Evolutionary conservation across 371 early-diverging fungal species (phyloP).

Genomic region (Syncephalastrum sp.): DNA sequence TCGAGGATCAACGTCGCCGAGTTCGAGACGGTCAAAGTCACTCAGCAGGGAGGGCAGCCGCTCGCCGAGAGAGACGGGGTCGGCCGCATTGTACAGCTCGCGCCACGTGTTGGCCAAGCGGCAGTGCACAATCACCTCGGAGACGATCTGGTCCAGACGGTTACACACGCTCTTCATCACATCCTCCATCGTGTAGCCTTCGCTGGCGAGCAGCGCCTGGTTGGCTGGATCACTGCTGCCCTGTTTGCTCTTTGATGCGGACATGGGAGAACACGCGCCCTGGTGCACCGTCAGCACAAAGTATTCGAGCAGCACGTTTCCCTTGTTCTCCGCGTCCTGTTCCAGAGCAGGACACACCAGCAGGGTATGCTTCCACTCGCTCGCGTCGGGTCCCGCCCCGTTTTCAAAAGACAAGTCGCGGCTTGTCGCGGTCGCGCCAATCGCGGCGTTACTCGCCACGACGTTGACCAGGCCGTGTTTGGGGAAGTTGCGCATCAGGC

Average conservation of each 20-base stretch:
- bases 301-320: constrained; percentile 29
- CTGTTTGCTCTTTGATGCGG: constrained; percentile 13
- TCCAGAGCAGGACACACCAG: constrained; percentile 22
- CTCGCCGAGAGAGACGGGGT: constrained; percentile 7
- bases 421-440: constrained; percentile 33
- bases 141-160: constrained; percentile 33
- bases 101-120: constrained; percentile 35
- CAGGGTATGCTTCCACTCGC: constrained; percentile 38
- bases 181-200: constrained; percentile 28
- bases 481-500: constrained; percentile 68
- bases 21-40: constrained; percentile 33
- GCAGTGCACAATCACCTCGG: constrained; percentile 36
- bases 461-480: constrained; percentile 58
- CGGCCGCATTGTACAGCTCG: constrained; percentile 22
- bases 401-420: constrained; percentile 24
- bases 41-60: constrained; percentile 22
- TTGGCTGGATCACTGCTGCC: constrained; percentile 2
- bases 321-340: constrained; percentile 1
- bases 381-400: background rate
- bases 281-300: constrained; percentile 37
- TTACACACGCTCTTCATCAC: constrained; percentile 29
- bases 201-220: constrained; percentile 20
- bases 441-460: constrained; percentile 11
- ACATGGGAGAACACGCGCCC: constrained; percentile 5
- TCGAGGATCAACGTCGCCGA: constrained; percentile 28